Evolutionary conservation across 768 basidiomycete species (phyloP).

Genomic region (Leccinellum rugosiceps): DNA sequence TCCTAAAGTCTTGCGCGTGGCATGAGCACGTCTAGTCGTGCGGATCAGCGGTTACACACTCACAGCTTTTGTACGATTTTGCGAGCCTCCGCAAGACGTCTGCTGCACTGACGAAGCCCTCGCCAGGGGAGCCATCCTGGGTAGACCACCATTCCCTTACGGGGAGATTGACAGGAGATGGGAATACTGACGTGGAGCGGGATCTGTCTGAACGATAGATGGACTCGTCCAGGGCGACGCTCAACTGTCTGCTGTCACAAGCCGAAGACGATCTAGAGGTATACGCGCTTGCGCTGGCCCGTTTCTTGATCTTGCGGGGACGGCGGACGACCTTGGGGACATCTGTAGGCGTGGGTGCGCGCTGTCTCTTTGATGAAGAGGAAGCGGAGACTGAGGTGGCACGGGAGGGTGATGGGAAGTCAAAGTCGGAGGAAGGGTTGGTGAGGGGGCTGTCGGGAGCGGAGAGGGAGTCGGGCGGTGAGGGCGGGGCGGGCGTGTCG

Average conservation of each 20-base stretch:
- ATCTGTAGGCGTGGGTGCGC: slow-evolving; percentile 8
- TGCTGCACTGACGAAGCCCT: slow-evolving; percentile 59
- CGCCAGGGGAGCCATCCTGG: slow-evolving; percentile 51
- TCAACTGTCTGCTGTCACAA: slow-evolving; percentile 39
- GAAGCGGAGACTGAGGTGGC: slow-evolving; percentile 23
- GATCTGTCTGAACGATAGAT: slow-evolving; percentile 57
- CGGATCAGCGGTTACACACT: slow-evolving; percentile 23
- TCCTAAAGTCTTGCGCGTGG: slow-evolving; percentile 57
- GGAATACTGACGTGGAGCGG: slow-evolving; percentile 58
- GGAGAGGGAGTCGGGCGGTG: slow-evolving; percentile 21
- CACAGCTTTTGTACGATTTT: slow-evolving; percentile 69
- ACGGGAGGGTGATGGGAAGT: slow-evolving; percentile 13
- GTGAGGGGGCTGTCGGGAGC: slow-evolving; percentile 23
- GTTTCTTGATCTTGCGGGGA: slow-evolving; percentile 27
- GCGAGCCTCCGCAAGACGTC: slow-evolving; percentile 58
- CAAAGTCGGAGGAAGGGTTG: slow-evolving; percentile 13
- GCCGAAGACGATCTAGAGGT: slow-evolving; percentile 42
- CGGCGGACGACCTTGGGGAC: slow-evolving; percentile 1
- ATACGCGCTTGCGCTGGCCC: slow-evolving; percentile 14
- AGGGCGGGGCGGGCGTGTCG: slow-evolving; percentile 6
- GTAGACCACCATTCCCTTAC: slow-evolving; percentile 45
- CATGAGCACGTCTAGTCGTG: slow-evolving; percentile 5
- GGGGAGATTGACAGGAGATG: slow-evolving; percentile 27
- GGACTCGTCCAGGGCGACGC: slow-evolving; percentile 47
- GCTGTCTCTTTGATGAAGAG: slow-evolving; percentile 26